These are phyloP conservation scores for Apiospora saccharicola DNA, from an alignment of 2,329 filamentous ascomycete genomes.

Conservation along the genomic window DNA sequence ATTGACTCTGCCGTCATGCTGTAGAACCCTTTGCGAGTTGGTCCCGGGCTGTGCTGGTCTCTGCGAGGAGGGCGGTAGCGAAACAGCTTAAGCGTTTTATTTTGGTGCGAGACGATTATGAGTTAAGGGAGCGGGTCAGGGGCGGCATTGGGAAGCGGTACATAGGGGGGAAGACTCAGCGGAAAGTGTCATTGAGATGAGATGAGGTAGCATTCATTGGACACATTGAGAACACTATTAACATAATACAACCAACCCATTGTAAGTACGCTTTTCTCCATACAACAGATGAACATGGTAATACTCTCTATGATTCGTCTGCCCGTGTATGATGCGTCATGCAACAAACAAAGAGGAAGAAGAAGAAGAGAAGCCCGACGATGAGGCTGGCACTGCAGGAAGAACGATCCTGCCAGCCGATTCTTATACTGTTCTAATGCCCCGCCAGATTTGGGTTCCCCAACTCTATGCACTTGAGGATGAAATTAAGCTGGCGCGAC, in stretches of 20 bases:
- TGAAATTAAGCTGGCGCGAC: neutral
- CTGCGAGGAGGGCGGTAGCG: neutral
- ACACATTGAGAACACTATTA: constrained; percentile 13
- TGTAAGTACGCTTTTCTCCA: constrained; percentile 4
- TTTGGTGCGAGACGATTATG: constrained; percentile 1
- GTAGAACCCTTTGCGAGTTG: too few relatives aligned
- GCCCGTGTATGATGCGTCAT: too few relatives aligned
- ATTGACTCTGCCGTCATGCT: too few relatives aligned
- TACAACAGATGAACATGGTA: constrained; percentile 3
- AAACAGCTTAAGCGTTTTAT: neutral
- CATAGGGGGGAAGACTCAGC: constrained; percentile 15
- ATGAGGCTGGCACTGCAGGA: too few relatives aligned
- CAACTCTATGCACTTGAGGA: neutral
- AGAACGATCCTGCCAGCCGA: neutral
- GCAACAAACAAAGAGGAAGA: too few relatives aligned
- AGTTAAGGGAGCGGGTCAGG: constrained; percentile 7
- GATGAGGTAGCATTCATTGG: constrained; percentile 18
- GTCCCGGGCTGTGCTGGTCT: too few relatives aligned
- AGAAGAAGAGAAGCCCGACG: too few relatives aligned
- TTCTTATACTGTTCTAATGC: neutral
- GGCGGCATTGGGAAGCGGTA: constrained; percentile 4
- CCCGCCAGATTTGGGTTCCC: neutral
- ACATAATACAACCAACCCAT: constrained; percentile 5
- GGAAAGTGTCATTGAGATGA: constrained; percentile 13
- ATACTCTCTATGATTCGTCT: neutral